Percentiles rank a stretch among this genome's conserved stretches.
Conservation (phyloP, 2,329 filamentous ascomycete species). For the Rhynchosporium graminicola region DNA sequence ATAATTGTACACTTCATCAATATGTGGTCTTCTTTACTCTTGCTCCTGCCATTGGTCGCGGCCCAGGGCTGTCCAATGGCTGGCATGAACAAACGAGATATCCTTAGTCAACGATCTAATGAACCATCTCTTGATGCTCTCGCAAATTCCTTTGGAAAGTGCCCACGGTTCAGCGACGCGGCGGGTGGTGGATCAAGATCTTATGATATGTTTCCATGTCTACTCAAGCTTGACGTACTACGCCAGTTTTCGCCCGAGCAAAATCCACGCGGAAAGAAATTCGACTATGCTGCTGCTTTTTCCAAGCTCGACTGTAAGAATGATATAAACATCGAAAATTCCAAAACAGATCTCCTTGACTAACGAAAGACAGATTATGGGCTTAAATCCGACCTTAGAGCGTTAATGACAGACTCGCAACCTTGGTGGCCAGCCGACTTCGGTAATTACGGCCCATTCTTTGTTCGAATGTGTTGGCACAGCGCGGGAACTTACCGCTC, state of each 20-base stretch:
- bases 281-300: conserved; percentile 60
- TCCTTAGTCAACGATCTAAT: conserved; percentile 20
- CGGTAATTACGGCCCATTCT: conserved; percentile 61
- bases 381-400: conserved; percentile 58
- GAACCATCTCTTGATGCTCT: conserved; percentile 30
- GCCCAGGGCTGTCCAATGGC: conserved; percentile 31
- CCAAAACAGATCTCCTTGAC: not conserved
- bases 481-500: conserved; percentile 62
- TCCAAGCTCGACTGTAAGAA: conserved; percentile 57
- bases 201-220: conserved; percentile 59
- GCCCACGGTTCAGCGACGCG: conserved; percentile 29
- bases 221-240: conserved; percentile 56
- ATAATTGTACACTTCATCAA: not conserved
- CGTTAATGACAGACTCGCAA: conserved; percentile 60
- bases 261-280: conserved; percentile 53
- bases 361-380: conserved; percentile 37
- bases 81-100: conserved; percentile 25
- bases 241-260: conserved; percentile 55
- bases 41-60: conserved; percentile 30
- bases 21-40: conserved; percentile 26
- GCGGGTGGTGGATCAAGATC: conserved; percentile 54
- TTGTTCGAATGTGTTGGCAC: conserved; percentile 64
- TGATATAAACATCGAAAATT: not conserved
- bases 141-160: conserved; percentile 32
- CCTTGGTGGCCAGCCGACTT: conserved; percentile 64